Base-by-base conservation (phyloP, 768 basidiomycete species). In the Gymnopilus junonius region DNA sequence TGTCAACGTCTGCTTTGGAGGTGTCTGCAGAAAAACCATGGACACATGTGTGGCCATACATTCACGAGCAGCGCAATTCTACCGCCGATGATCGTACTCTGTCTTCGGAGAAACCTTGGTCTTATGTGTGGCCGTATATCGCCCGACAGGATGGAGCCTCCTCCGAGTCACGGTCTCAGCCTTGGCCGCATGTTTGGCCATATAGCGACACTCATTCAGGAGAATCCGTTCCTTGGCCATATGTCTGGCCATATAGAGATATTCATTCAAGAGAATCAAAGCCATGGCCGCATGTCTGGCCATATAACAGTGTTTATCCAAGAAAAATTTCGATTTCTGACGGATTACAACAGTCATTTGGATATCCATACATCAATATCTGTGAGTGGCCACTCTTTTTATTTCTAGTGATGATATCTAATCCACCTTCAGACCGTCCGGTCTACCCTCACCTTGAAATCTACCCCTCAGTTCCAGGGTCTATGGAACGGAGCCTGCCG, bases 361-460 rank as follows among this genome's bases (percentile, higher is more conserved):
- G 51, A 12, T 74, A 75, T 63, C 75, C 75, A 0, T 65, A 69
- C 39, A 60, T 73, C 46, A 63, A 65, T 45, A 66, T 77, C 23
- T 78, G 77, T 79, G 64, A 67, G 74, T 67, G 20, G n/a, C 11
- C 31, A 15, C 21, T 35, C 4, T 53, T 14, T 4, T 50, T 6
- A 2, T 17, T 25, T 55, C 17, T n/a, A 57, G 2, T 21, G 27
- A 25, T 5, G 31, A 42, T 54, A 34, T 54, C 58, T 34, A 59
- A 32, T 4, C 34, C 48, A 3, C 55, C 23, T 37, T 7, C 43
- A 70, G 72, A 74, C 58, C 60, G 74, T 8, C 59, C 73, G 17
- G 65, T 72, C 32, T 85, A 83, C 67, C 82, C 84, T 29, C 61
- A 78, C 67, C 72, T 83, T 37, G 70, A 78, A 56, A 67, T 82